Evolutionary conservation across 139 green algal genomes (phyloP), one percentile per base, ranked within the genome.

Genomic region (Chlamydomonas sp.): DNA sequence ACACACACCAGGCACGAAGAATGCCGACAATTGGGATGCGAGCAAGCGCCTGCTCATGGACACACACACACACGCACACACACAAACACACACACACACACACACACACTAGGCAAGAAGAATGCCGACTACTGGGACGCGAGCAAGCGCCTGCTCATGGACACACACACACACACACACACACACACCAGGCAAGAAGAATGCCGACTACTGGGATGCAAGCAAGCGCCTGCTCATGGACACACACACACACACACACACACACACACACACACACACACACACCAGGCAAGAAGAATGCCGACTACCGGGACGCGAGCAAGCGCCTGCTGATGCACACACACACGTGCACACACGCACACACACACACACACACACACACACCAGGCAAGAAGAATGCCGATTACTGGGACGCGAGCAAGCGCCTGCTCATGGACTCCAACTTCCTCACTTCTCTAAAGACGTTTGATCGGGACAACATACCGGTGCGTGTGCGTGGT

Each of bases 391-490:
- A 73, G 30, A 82, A 93, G 81, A 66, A 91, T 22, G 70, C 84
- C n/a, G 83, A 93, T 76, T 95, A 89, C 69, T 94, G 88, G 88
- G 88, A 94, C n/a, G 58, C 79, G 5, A 70, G 71, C 34, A 89
- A 88, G 69, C 84, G 84, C 57, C 49, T 91, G 63, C 79, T 94
- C 5, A 80, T 76, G 43, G 85, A 94, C 70, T 69, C 67, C 10
- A 78, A 75, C 71, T 91, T 92, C 73, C 73, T 94, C 5, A 70
- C 81, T 33, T 80, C 71, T 22, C 79, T 94, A 3, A 81, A 90
- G 58, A 77, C 73, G n/a, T 94, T 83, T 69, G 88, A 94, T 77
- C 83, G 87, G 54, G 88, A 94, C 72, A 90, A 91, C 80, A 94
- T 94, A 36, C 67, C 73, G 49, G 38, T 81, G 31, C 8, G 59